phyloP scores from a whole-genome alignment of 2,329 filamentous ascomycete genomes.

The Trichoderma sp. region DNA sequence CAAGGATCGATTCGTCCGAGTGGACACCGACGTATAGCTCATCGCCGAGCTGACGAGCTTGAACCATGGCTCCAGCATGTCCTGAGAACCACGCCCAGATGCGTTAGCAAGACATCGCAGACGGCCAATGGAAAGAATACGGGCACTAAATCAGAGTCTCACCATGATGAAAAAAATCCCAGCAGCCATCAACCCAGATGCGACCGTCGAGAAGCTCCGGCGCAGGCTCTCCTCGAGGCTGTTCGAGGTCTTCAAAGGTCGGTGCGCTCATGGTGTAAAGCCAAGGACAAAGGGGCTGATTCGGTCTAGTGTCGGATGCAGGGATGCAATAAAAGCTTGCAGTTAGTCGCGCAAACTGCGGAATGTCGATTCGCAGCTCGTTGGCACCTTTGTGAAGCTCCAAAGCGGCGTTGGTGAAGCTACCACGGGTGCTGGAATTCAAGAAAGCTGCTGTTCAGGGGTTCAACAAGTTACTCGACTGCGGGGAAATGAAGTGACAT shows the following conservation, averaged over 20 bases:
- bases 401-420: constrained; percentile 3
- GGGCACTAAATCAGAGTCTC: constrained; percentile 34
- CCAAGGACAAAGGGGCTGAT: background rate
- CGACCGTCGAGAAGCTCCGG: constrained; percentile 67
- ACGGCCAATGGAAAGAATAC: background rate
- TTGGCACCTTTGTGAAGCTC: constrained; percentile 4
- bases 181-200: constrained; percentile 98
- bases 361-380: background rate
- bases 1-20: constrained; percentile 91
- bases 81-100: constrained; percentile 54
- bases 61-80: constrained; percentile 94
- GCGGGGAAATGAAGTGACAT: constrained; percentile 26
- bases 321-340: background rate
- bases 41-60: constrained; percentile 86
- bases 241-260: constrained; percentile 31
- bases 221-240: constrained; percentile 51
- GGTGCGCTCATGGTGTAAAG: constrained; percentile 34
- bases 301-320: background rate
- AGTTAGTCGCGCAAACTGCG: background rate
- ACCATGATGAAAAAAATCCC: constrained; percentile 99
- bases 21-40: constrained; percentile 93
- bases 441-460: constrained; percentile 16
- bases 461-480: constrained; percentile 7
- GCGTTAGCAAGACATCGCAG: background rate
- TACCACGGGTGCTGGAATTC: background rate